Evolutionary conservation across 805 yeast species (phyloP), one percentile per base, ranked within the genome.

Genomic region (Kluyveromyces wickerhamii): DNA sequence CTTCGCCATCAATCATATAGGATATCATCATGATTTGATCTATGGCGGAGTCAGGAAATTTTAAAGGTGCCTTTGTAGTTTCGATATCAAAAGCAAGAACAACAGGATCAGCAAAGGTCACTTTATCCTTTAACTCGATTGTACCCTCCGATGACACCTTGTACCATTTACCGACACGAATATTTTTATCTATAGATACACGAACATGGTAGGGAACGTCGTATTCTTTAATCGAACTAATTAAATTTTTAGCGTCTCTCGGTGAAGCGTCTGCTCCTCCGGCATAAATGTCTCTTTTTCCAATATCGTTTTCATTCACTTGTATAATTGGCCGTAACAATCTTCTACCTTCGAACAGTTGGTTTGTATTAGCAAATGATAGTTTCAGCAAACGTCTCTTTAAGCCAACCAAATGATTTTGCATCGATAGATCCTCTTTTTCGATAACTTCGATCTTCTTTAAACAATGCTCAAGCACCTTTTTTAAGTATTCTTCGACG

Each of bases 11-110:
- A 41, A 92, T 88, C 98, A 94, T 94, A 56, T 92, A 92, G 2
- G 98, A 94, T 33, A 92, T 92, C 98, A 94, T 94, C 96, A 92
- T 92, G 26, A 92, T 73, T 58, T 85, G 94, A 61, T 92, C 99
- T 5, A 82, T 69, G 8, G 80, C 67, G 5, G 96, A 72, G 49
- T 86, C 98, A 0, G 99, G 99, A 47, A 92, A 92, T 55, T 92
- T 94, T 40, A 92, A 68, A 2, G 97, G 97, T 9, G 94, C 86
- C 55, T 92, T 92, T 10, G 96, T 86, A 1, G 99, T 92, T 66
- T 92, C 99, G 36, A 92, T 92, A 70, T 92, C 99, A 54, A 85
- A 92, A 0, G 98, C 98, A 51, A 92, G 57, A 1, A 94, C 89
- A 6, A 92, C 96, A 0, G 97, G 97, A 56, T 92, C 98, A 3